Evolutionary conservation across 768 basidiomycete genomes (phyloP), one percentile per base, ranked within the genome.

Genomic region (Cubamyces sp.): DNA sequence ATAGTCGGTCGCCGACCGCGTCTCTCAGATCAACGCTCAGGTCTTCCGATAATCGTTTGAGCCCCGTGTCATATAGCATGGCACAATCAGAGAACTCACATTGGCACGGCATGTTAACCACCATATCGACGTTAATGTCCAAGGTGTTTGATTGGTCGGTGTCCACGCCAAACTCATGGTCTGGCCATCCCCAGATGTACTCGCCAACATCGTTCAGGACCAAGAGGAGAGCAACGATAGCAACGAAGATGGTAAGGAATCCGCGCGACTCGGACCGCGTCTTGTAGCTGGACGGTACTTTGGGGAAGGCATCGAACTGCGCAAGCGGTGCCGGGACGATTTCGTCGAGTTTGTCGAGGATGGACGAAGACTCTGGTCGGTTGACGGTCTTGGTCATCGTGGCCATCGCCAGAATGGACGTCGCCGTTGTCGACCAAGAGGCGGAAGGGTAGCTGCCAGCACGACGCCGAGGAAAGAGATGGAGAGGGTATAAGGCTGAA

Each of bases 161-260:
- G 71, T 98, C 96, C 54, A 99, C 88, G 65, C 86, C 88, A 75
- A 98, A 99, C 70, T 90, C 87, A 68, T 88, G 88, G 71, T 92
- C 90, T 7, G 92, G 90, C 85, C 94, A 96, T 46, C 96, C 96
- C 84, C 92, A 98, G 37, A 98, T 76, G 70, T 85, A 98, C 72
- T 98, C 96, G 51, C 87, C 87, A 45, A 96, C 75, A 70, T 98
- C 96, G 68, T 96, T 96, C 62, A 94, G 81, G 58, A 95, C 82
- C 19, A 96, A 82, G 25, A 94, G 67, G 54, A 92, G 75, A 12
- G 90, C 86, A 47, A 93, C 65, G 46, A 89, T 66, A 7, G 79
- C 74, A 55, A 94, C 84, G 63, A 90, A 83, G 69, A 93, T 62
- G 19, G 92, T 94, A 75, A 92, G 80, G 74, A 94, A 85, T 12